Percentiles rank a stretch among this genome's conserved stretches.
Evolutionary conservation across 768 basidiomycete genomes (phyloP).

Genomic region (Lactifluus hygrophoroides): DNA sequence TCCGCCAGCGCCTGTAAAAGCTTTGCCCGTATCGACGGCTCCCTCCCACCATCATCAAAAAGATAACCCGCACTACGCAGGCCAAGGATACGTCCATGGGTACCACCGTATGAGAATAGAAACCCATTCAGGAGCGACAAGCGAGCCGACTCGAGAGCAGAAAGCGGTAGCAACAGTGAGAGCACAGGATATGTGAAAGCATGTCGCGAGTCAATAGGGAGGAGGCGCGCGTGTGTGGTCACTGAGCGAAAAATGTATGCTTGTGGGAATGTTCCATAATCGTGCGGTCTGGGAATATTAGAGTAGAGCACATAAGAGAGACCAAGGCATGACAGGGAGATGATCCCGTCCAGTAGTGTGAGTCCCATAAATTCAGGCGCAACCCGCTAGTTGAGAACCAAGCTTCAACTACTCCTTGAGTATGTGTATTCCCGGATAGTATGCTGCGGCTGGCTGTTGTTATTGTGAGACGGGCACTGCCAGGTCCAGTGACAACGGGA

Average conservation of each 20-base stretch:
- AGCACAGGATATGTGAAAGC: slow-evolving; percentile 1
- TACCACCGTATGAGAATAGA: slow-evolving; percentile 47
- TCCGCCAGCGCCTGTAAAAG: slow-evolving; percentile 30
- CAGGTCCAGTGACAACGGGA: too few species aligned
- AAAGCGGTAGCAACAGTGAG: slow-evolving; percentile 43
- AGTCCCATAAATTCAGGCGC: neutral
- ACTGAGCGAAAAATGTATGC: slow-evolving; percentile 16
- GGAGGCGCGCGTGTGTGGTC: neutral
- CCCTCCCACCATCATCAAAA: slow-evolving; percentile 9
- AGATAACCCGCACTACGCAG: slow-evolving; percentile 33
- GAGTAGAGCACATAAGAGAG: neutral
- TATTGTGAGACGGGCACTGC: too few species aligned
- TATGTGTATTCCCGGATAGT: too few species aligned
- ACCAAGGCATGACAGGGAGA: neutral
- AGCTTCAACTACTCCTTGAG: neutral
- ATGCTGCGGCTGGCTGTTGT: too few species aligned
- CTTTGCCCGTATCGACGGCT: slow-evolving; percentile 33
- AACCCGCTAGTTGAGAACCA: neutral
- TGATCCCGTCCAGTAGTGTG: neutral
- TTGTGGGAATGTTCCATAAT: slow-evolving; percentile 41
- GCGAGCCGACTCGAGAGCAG: slow-evolving; percentile 38
- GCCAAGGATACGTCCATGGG: slow-evolving; percentile 35
- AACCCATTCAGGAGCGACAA: slow-evolving; percentile 42
- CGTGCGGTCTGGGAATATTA: slow-evolving; percentile 3
- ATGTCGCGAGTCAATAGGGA: neutral